Base-by-base conservation (phyloP, 352 stramenopile genomes). In the Bremia lactucae region DNA sequence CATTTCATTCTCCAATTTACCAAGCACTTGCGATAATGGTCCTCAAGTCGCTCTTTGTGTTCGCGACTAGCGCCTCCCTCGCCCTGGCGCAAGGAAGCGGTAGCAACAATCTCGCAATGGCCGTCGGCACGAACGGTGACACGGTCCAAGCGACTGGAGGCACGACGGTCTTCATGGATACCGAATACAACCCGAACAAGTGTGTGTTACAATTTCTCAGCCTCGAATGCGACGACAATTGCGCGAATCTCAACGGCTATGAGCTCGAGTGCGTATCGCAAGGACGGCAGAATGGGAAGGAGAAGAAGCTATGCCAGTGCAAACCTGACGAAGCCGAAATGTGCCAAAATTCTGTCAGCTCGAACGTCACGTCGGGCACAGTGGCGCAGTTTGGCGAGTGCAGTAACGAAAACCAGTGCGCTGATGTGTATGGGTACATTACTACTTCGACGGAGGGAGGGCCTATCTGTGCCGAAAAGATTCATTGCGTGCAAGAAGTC, bases 281-380 rank as follows among this genome's bases (percentile, higher is more conserved):
- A 18, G 76, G 76, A 33, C 54, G 54, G 25, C 51, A 83, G 50
- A 64, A 87, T 46, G 71, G 71, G 51, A 66, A 68, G 44, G 51
- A 79, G 20, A 87, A 87, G 62, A 70, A 70, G 42, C 54, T 74
- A 49, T 87, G 74, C 58, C 49, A 81, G 41, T 87, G 74, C 55
- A 37, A 44, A 23, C 39, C 49, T 0, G 55, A 62, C 2, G 68
- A 83, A 15, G 53, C 40, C 4, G 49, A 68, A 1, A 35, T 46
- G 24, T 89, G 76, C 60, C 71, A 85, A 49, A 70, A 65, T 48
- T 62, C 55, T 31, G 71, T 53, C 21, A 64, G 49, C 15, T 42
- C 61, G 0, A 63, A 65, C 24, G 49, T 45, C 20, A 59, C 52
- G 6, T 49, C 39, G 10, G 74, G 71, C 36, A 45, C 52, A 0